Percentiles rank a stretch among this genome's conserved stretches.
These are phyloP conservation scores for Eucommia ulmoides DNA, from an alignment of 257 asterid genomes.

Conservation along the genomic window DNA sequence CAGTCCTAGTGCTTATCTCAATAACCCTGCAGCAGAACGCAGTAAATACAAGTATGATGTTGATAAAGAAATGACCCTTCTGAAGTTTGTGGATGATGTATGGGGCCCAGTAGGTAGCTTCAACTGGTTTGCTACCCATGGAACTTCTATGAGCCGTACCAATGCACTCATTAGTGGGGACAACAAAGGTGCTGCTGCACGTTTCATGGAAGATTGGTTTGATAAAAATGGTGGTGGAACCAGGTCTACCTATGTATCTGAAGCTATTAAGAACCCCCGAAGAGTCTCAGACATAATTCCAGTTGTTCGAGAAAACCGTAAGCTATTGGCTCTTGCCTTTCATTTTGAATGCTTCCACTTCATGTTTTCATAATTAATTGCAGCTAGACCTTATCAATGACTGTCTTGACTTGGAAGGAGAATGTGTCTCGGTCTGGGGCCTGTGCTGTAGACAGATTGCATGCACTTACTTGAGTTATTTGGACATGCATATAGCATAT, in stretches of 20 bases:
- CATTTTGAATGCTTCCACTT: too few relatives aligned
- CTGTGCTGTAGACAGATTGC: background rate
- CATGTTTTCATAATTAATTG: too few relatives aligned
- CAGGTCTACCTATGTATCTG: constrained; percentile 13
- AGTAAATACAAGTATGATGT: constrained; percentile 71
- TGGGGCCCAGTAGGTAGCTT: constrained; percentile 99
- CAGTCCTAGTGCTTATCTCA: constrained; percentile 95
- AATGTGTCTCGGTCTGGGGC: background rate
- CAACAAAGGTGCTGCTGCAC: constrained; percentile 98
- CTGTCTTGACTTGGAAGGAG: background rate
- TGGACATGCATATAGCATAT: too few relatives aligned
- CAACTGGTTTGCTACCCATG: constrained; percentile 99
- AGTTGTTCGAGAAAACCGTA: constrained; percentile 42
- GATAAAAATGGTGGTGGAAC: constrained; percentile 32
- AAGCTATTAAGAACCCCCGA: constrained; percentile 31
- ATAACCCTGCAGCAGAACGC: constrained; percentile 84
- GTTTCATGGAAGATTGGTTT: constrained; percentile 99
- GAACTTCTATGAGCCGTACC: constrained; percentile 97
- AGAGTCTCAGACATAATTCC: constrained; percentile 85
- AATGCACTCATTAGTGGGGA: constrained; percentile 94
- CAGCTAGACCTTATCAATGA: background rate
- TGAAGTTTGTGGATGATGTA: constrained; percentile 80
- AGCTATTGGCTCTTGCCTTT: constrained; percentile 16
- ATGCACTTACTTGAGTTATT: too few relatives aligned
- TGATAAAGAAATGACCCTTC: constrained; percentile 87